phyloP scores from a whole-genome alignment of 164 flowering plant genomes.

The Hamamelis virginiana region DNA sequence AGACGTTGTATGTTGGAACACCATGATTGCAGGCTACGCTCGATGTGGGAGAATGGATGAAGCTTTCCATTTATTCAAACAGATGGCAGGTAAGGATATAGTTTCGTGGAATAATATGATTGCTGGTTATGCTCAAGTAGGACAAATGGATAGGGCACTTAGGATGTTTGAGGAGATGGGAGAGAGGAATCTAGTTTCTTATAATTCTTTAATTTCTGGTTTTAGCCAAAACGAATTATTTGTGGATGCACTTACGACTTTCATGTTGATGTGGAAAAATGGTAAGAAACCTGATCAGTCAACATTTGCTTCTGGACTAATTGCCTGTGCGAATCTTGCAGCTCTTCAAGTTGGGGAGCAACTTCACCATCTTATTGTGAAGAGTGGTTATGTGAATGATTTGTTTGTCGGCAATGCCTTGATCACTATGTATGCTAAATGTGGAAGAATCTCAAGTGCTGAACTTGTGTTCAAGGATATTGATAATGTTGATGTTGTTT shows the following conservation, averaged over 20 bases:
- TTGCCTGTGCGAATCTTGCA: constrained; percentile 29
- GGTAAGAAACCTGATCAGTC: constrained; percentile 29
- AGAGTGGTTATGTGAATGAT: constrained; percentile 26
- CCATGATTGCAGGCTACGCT: constrained; percentile 33
- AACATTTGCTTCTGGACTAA: constrained; percentile 26
- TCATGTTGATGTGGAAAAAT: constrained; percentile 17
- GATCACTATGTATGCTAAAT: constrained; percentile 35
- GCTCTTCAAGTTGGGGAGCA: constrained; percentile 28
- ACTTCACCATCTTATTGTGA: constrained; percentile 25
- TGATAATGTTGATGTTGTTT: constrained; percentile 18
- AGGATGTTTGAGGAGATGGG: constrained; percentile 23
- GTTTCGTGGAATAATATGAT: constrained; percentile 38
- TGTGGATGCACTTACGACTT: constrained; percentile 25
- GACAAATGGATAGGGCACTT: constrained; percentile 30
- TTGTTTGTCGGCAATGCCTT: constrained; percentile 25
- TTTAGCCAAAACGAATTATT: constrained; percentile 19
- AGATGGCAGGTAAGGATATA: constrained; percentile 16
- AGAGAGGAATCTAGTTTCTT: constrained; percentile 27
- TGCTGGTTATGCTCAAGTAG: constrained; percentile 27
- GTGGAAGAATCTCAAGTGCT: constrained; percentile 22
- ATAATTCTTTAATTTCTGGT: constrained; percentile 33
- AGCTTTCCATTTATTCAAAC: constrained; percentile 25
- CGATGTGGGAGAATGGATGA: constrained; percentile 27
- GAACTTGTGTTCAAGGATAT: constrained; percentile 23
- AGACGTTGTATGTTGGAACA: constrained; percentile 34